Percentiles rank a stretch among this genome's conserved stretches.
These are phyloP conservation scores for Brassica carinata DNA, from an alignment of 345 rosid species.

Conservation along the genomic window DNA sequence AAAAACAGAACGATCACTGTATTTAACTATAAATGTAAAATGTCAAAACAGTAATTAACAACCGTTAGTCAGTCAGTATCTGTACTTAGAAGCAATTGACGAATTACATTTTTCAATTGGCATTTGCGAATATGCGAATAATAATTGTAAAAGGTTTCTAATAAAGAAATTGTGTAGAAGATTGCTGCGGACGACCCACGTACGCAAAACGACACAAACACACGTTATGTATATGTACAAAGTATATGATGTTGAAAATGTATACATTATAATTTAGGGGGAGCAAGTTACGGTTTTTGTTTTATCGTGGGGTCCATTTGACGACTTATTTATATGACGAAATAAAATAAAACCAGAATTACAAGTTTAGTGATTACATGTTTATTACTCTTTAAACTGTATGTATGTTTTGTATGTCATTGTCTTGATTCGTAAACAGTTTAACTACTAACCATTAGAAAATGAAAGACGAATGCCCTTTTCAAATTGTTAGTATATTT, in stretches of 20 bases:
- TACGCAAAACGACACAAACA: conserved; percentile 32
- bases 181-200: conserved; percentile 9
- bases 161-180: conserved; percentile 18
- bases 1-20: neutral
- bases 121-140: conserved; percentile 6
- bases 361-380: neutral
- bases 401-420: neutral
- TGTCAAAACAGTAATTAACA: neutral
- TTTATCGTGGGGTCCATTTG: conserved; percentile 9
- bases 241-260: conserved; percentile 19
- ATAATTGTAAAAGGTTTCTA: neutral
- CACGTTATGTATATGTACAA: conserved; percentile 10
- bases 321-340: neutral
- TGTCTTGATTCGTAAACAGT: conserved; percentile 15
- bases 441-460: conserved; percentile 26
- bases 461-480: conserved; percentile 17
- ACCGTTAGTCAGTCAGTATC: neutral
- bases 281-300: conserved; percentile 25
- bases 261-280: neutral
- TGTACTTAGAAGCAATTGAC: conserved; percentile 10
- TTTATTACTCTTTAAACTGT: neutral
- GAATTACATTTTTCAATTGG: conserved; percentile 6
- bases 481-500: conserved; percentile 2
- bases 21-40: neutral
- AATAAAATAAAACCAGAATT: neutral